Evolutionary conservation across 2,329 filamentous ascomycete genomes (phyloP).

Genomic region (Monosporascus sp.): DNA sequence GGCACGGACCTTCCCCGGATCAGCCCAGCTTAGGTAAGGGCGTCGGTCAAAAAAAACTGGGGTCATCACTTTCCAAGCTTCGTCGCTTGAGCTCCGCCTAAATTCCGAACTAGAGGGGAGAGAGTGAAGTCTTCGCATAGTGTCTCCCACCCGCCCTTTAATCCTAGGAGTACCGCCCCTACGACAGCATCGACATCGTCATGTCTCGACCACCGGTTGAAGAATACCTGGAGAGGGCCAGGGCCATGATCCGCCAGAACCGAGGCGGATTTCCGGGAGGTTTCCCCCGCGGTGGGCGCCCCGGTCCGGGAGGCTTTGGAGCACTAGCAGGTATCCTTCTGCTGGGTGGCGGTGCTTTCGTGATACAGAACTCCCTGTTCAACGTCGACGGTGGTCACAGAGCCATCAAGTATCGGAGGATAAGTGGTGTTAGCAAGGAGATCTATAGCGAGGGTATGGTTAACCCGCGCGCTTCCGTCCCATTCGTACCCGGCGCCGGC

Average conservation of each 20-base stretch:
- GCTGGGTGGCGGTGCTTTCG: conserved; percentile 43
- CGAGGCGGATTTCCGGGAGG: conserved; percentile 37
- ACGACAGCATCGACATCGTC: neutral
- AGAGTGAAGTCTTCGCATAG: too few relatives aligned
- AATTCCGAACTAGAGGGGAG: neutral
- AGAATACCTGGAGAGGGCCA: conserved; percentile 21
- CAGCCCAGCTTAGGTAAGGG: neutral
- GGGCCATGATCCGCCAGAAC: conserved; percentile 25
- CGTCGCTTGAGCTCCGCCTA: neutral
- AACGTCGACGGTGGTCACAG: conserved; percentile 97
- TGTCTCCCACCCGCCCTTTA: too few relatives aligned
- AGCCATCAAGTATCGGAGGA: conserved; percentile 94
- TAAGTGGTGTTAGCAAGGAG: conserved; percentile 90
- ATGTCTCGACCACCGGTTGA: conserved; percentile 29
- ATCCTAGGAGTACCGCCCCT: conserved; percentile 1
- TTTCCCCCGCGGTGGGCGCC: conserved; percentile 37
- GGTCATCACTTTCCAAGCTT: neutral
- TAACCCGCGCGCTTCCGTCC: neutral
- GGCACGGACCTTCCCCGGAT: neutral
- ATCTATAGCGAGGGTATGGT: conserved; percentile 86
- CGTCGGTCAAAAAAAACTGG: neutral
- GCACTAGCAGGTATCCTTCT: conserved; percentile 38
- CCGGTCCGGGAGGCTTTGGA: conserved; percentile 34
- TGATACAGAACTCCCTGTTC: conserved; percentile 60
- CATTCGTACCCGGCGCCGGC: too few relatives aligned